Conservation (phyloP, 139 green algal genomes). For the Mychonastes homosphaera region DNA sequence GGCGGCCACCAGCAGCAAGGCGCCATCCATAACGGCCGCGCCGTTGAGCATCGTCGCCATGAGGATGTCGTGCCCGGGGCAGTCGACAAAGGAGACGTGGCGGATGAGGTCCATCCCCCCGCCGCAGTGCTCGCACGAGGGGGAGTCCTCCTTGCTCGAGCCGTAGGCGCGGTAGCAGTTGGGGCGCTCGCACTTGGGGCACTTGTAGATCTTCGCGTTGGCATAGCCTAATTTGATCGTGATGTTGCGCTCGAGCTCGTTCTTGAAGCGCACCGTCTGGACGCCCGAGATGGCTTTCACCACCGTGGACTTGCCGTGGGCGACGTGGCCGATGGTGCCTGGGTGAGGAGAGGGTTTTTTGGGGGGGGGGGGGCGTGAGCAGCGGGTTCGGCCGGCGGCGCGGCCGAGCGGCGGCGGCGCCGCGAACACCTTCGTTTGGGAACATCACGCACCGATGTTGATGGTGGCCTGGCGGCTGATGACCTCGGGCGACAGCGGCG, state of each 20-base stretch:
- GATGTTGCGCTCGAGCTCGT: slow-evolving; percentile 99
- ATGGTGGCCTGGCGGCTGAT: slow-evolving; percentile 98
- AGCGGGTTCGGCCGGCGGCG: neutral
- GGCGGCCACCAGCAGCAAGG: slow-evolving; percentile 93
- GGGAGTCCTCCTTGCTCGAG: slow-evolving; percentile 76
- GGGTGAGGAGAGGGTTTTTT: neutral
- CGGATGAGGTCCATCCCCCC: slow-evolving; percentile 22
- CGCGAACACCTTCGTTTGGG: neutral
- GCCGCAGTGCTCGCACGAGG: slow-evolving; percentile 45
- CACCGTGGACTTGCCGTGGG: slow-evolving; percentile 99
- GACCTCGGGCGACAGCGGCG: slow-evolving; percentile 91
- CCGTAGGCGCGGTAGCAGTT: slow-evolving; percentile 78
- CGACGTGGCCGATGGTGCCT: slow-evolving; percentile 98
- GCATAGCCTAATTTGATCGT: slow-evolving; percentile 96
- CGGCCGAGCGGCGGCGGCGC: neutral
- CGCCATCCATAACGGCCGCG: slow-evolving; percentile 98
- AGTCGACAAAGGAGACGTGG: slow-evolving; percentile 99
- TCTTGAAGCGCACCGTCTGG: slow-evolving; percentile 99
- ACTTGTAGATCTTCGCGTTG: slow-evolving; percentile 99
- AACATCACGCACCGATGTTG: slow-evolving; percentile 83
- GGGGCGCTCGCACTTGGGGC: slow-evolving; percentile 73
- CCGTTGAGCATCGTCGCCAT: slow-evolving; percentile 99
- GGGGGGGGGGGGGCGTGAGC: neutral
- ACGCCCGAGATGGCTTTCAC: slow-evolving; percentile 99
- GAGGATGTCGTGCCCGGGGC: slow-evolving; percentile 99